Conservation (phyloP, 2,329 filamentous ascomycete species). For the Colletotrichum sojae region DNA sequence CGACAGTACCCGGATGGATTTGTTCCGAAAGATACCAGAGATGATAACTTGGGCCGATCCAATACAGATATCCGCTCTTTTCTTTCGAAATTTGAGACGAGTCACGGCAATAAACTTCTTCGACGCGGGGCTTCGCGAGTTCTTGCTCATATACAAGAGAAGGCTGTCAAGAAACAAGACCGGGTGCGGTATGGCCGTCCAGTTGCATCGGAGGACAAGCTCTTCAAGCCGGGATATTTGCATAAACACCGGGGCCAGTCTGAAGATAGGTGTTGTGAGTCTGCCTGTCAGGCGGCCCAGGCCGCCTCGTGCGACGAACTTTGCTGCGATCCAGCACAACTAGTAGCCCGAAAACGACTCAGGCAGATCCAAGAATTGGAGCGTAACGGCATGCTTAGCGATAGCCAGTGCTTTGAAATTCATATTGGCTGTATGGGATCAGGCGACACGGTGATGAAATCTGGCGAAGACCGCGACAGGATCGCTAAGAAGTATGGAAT, state of each 20-base stretch:
- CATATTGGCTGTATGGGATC: too few relatives aligned
- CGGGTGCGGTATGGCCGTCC: constrained; percentile 45
- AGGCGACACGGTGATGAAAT: constrained; percentile 55
- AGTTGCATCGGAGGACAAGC: constrained; percentile 44
- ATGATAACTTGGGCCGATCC: constrained; percentile 40
- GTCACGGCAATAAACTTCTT: constrained; percentile 36
- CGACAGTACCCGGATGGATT: constrained; percentile 41
- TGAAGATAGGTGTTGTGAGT: constrained; percentile 18
- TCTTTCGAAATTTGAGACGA: constrained; percentile 43
- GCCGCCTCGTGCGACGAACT: constrained; percentile 46
- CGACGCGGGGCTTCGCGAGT: constrained; percentile 16
- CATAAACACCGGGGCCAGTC: constrained; percentile 47
- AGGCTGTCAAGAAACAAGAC: constrained; percentile 29
- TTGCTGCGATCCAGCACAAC: constrained; percentile 44
- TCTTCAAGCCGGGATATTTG: constrained; percentile 46
- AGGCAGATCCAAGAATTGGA: too few relatives aligned
- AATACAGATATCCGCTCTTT: constrained; percentile 46
- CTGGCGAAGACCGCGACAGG: constrained; percentile 50
- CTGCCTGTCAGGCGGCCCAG: constrained; percentile 44
- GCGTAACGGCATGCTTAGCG: too few relatives aligned
- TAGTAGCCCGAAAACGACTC: constrained; percentile 30
- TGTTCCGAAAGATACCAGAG: constrained; percentile 30
- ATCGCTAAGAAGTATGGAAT: constrained; percentile 45
- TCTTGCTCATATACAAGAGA: constrained; percentile 42
- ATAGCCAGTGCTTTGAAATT: too few relatives aligned